Percentiles rank a stretch among this genome's conserved stretches.
Conservation (phyloP, 805 yeast genomes). For the Torulaspora quercuum region DNA sequence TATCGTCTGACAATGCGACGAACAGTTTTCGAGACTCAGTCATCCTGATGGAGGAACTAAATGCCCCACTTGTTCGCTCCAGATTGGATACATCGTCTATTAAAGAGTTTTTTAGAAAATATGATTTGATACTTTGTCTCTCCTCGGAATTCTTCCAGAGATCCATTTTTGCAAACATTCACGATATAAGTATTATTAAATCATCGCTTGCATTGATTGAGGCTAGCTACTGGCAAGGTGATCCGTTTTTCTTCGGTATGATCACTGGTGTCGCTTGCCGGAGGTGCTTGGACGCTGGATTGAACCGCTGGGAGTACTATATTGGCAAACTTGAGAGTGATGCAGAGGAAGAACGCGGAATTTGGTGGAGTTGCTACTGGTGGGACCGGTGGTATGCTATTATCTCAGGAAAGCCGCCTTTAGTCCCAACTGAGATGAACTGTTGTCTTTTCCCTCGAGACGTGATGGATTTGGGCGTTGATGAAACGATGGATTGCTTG, state of each 20-base stretch:
- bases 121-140: not conserved
- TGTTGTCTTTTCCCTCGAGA: constrained; percentile 18
- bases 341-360: constrained; percentile 15
- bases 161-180: constrained; percentile 9
- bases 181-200: not conserved
- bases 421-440: constrained; percentile 7
- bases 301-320: constrained; percentile 24
- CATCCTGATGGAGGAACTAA: too few species aligned
- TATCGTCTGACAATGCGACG: too few species aligned
- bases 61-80: too few species aligned
- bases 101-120: not conserved
- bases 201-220: constrained; percentile 4
- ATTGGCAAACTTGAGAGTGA: constrained; percentile 8
- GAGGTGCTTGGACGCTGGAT: constrained; percentile 8
- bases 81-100: not conserved
- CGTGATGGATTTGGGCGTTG: constrained; percentile 15
- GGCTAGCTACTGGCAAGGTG: constrained; percentile 4
- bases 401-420: constrained; percentile 15
- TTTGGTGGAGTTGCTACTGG: constrained; percentile 23
- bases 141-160: constrained; percentile 5
- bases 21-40: too few species aligned
- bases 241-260: constrained; percentile 5
- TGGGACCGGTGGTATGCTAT: constrained; percentile 22
- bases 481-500: constrained; percentile 15
- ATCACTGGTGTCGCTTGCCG: constrained; percentile 7